Conservation (phyloP, 2,329 filamentous ascomycete genomes). For the Ciborinia camelliae region DNA sequence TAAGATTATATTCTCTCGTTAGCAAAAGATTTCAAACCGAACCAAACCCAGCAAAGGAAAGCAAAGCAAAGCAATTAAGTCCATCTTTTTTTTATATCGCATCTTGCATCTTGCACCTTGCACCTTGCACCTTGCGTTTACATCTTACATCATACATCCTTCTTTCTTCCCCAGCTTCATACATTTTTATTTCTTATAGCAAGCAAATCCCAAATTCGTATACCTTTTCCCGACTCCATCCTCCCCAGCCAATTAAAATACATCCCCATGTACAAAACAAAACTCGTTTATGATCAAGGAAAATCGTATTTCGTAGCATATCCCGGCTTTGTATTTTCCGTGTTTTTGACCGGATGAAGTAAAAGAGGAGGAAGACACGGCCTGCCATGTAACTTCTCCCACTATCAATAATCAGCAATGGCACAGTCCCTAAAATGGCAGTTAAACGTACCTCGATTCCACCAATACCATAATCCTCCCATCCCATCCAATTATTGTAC, state of each 20-base stretch:
- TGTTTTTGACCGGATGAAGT: slow-evolving; percentile 58
- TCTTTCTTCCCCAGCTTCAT: too few species aligned
- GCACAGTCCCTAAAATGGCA: background rate
- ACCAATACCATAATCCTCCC: slow-evolving; percentile 53
- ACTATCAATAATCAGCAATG: slow-evolving; percentile 35
- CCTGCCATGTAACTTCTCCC: slow-evolving; percentile 55
- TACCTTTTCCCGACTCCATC: background rate
- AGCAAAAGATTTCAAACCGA: too few species aligned
- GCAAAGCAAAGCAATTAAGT: background rate
- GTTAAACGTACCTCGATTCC: slow-evolving; percentile 40
- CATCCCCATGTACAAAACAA: background rate
- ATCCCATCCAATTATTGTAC: slow-evolving; percentile 63
- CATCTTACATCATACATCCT: too few species aligned
- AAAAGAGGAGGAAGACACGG: slow-evolving; percentile 57
- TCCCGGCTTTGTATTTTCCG: slow-evolving; percentile 39
- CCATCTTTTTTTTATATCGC: background rate
- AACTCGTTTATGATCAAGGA: background rate
- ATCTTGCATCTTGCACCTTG: background rate
- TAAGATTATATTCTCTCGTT: too few species aligned
- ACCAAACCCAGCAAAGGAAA: background rate
- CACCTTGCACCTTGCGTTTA: too few species aligned
- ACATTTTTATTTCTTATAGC: too few species aligned
- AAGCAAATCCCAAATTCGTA: background rate
- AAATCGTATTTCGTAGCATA: slow-evolving; percentile 13
- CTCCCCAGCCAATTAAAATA: background rate